Conservation (phyloP, 768 basidiomycete species). For the Auricularia auricula-judae region DNA sequence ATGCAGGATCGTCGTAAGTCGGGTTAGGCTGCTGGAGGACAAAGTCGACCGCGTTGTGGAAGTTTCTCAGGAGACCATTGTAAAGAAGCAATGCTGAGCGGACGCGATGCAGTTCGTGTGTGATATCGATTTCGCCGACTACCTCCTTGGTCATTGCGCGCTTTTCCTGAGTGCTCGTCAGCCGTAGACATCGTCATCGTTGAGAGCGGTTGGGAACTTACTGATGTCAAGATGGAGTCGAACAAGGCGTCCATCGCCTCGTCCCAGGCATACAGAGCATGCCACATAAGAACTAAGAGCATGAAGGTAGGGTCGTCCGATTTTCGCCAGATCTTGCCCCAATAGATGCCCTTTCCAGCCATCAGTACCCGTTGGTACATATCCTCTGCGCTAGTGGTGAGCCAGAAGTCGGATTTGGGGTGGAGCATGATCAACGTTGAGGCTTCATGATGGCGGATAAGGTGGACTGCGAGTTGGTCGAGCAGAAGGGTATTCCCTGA, state of each 20-base stretch:
- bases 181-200: neutral
- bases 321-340: neutral
- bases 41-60: neutral
- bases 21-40: neutral
- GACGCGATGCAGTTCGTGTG: neutral
- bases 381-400: neutral
- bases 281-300: slow-evolving; percentile 6
- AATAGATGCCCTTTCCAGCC: neutral
- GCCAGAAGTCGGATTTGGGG: neutral
- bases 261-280: slow-evolving; percentile 10
- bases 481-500: neutral
- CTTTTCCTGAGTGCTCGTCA: neutral
- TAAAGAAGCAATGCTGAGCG: neutral
- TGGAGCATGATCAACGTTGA: neutral
- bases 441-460: neutral
- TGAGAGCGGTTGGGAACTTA: neutral
- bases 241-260: slow-evolving; percentile 7
- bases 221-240: slow-evolving; percentile 4
- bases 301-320: slow-evolving; percentile 7
- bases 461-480: neutral
- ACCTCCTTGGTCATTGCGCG: neutral
- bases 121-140: neutral
- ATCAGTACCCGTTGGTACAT: neutral
- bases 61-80: neutral
- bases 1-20: neutral